These are phyloP conservation scores for Talaromyces sp. DNA, from an alignment of 2,329 filamentous ascomycete species.

Conservation along the genomic window DNA sequence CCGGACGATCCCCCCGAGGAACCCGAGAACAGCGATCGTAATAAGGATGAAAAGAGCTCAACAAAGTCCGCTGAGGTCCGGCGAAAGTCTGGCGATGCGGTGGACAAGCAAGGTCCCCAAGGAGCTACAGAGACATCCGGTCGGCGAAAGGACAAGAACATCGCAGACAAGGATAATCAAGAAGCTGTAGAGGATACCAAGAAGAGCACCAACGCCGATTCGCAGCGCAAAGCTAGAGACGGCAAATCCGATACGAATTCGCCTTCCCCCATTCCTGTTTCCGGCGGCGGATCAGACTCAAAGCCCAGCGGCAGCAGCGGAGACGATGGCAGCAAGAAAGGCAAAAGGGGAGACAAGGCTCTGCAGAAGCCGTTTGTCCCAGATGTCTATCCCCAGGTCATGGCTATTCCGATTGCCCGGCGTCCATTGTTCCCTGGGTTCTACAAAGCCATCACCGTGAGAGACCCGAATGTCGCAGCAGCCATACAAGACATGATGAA, in stretches of 20 bases:
- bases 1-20: slow-evolving; percentile 32
- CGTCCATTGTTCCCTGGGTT: slow-evolving; percentile 93
- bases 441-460: slow-evolving; percentile 97
- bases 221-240: slow-evolving; percentile 30
- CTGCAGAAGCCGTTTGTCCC: slow-evolving; percentile 85
- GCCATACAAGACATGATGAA: slow-evolving; percentile 97
- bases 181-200: slow-evolving; percentile 34
- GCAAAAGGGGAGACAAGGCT: slow-evolving; percentile 66
- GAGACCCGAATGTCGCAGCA: slow-evolving; percentile 81
- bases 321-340: slow-evolving; percentile 64
- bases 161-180: slow-evolving; percentile 32
- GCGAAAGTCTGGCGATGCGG: slow-evolving; percentile 35
- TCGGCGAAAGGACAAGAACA: slow-evolving; percentile 36
- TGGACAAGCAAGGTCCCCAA: slow-evolving; percentile 23
- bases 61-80: slow-evolving; percentile 33
- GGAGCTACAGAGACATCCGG: slow-evolving; percentile 20
- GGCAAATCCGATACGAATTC: slow-evolving; percentile 48
- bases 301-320: slow-evolving; percentile 52
- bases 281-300: slow-evolving; percentile 29
- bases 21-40: slow-evolving; percentile 41
- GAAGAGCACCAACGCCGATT: slow-evolving; percentile 29
- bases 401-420: slow-evolving; percentile 93
- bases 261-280: slow-evolving; percentile 36
- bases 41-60: slow-evolving; percentile 41
- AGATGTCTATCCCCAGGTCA: slow-evolving; percentile 93